Evolutionary conservation across 1,139 yeast genomes (phyloP), one percentile per base, ranked within the genome.

Genomic region (Torulaspora pretoriensis): DNA sequence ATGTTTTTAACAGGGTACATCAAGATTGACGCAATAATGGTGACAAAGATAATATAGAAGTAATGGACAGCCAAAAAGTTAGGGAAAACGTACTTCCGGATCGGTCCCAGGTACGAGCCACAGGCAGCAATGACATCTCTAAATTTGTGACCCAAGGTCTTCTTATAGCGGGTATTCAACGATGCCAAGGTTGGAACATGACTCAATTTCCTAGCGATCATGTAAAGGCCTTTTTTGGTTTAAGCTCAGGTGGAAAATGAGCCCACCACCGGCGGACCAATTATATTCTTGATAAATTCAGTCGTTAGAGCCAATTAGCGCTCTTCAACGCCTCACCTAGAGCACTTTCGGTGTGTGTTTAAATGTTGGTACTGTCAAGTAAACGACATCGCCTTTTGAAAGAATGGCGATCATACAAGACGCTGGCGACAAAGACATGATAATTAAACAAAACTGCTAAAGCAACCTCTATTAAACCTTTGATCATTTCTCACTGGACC

Each of bases 11-110:
- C 74, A 0, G 96, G 96, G 59, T 81, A 90, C 26, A 90, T 64
- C 42, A 90, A 57, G 23, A 90, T 73, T 0, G 96, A 85, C 1
- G 86, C 81, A 1, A 87, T 35, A 5, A 92, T 70, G 1, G 74
- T 66, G 73, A 76, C 68, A 12, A 61, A 38, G 0, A 80, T 60
- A 49, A 83, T 75, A 61, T 83, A 84, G 33, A 73, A 72, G 66
- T 86, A 88, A 63, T 89, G 97, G 10, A 83, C 86, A 2, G 83
- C 84, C 36, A 86, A 73, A 60, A 89, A 89, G 56, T 83, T 83
- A 10, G 94, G 92, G 28, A 83, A 68, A 6, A 84, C 51, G 41
- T 74, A 69, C 49, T 67, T 69, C 22, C 77, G 65, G 42, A 74
- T 64, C 0, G 90, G 89, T 17, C 72, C 69, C 10, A 71, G 35